Evolutionary conservation across 1,284 basidiomycete species (phyloP).

Genomic region (Ceratobasidium sp.): DNA sequence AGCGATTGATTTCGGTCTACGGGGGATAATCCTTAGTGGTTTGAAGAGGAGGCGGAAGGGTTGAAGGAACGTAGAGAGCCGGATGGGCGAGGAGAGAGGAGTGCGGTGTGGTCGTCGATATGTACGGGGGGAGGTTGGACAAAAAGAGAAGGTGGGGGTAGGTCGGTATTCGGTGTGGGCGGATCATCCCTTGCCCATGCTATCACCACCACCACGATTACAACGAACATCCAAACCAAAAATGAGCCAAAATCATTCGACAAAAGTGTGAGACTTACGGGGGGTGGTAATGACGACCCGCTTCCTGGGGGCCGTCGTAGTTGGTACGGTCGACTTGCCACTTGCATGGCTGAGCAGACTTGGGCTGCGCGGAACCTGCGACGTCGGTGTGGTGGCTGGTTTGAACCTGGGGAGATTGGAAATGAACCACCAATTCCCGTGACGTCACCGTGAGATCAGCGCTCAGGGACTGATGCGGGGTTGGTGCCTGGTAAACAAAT

Average conservation of each 20-base stretch:
- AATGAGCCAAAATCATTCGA: constrained; percentile 6
- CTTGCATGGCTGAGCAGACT: constrained; percentile 54
- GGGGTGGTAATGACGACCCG: constrained; percentile 73
- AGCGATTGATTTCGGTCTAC: constrained; percentile 51
- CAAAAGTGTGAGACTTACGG: constrained; percentile 64
- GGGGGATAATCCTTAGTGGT: constrained; percentile 53
- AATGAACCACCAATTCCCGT: too few species aligned
- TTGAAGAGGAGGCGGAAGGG: constrained; percentile 47
- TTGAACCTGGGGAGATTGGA: too few species aligned
- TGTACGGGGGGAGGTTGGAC: constrained; percentile 12
- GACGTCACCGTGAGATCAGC: too few species aligned
- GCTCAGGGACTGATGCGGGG: too few species aligned
- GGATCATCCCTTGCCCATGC: constrained; percentile 87
- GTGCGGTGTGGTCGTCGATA: constrained; percentile 40
- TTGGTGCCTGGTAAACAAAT: too few species aligned
- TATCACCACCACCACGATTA: constrained; percentile 55
- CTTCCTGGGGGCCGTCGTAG: constrained; percentile 60
- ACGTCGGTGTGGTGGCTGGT: too few species aligned
- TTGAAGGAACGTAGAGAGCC: constrained; percentile 42
- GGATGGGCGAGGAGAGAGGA: constrained; percentile 45
- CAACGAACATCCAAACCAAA: constrained; percentile 27
- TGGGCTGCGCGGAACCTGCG: constrained; percentile 36
- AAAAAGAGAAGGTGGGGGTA: constrained; percentile 27
- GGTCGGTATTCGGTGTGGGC: constrained; percentile 72
- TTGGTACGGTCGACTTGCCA: constrained; percentile 52